Percentiles rank a stretch among this genome's conserved stretches.
phyloP scores from a whole-genome alignment of 768 basidiomycete genomes.

The Tephrocybe sp. region DNA sequence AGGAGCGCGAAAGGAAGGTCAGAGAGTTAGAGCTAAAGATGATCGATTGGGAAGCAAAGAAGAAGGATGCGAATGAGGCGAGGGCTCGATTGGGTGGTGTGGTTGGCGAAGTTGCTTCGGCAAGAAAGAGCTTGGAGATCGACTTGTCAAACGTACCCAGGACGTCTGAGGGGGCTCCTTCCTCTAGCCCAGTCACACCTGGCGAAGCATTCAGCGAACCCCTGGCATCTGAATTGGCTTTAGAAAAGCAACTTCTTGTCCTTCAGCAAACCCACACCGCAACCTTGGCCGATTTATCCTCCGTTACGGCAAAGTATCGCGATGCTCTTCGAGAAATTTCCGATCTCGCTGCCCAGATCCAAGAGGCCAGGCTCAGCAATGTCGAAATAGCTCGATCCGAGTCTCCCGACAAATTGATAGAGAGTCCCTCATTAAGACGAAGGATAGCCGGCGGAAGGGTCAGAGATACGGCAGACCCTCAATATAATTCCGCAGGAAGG shows the following conservation, averaged over 20 bases:
- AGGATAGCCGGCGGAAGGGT: constrained; percentile 50
- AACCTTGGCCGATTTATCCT: constrained; percentile 76
- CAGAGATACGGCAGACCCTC: constrained; percentile 48
- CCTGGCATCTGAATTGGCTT: constrained; percentile 34
- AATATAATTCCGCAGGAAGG: constrained; percentile 50
- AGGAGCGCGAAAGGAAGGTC: constrained; percentile 77
- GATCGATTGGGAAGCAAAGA: constrained; percentile 75
- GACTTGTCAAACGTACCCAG: constrained; percentile 31
- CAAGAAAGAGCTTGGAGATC: constrained; percentile 65
- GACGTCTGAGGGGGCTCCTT: constrained; percentile 11
- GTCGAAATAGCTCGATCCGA: constrained; percentile 33
- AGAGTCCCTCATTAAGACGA: constrained; percentile 45
- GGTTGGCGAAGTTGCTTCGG: constrained; percentile 69
- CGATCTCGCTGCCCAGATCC: constrained; percentile 89
- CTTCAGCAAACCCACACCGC: constrained; percentile 84
- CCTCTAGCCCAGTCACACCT: constrained; percentile 25
- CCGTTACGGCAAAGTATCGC: constrained; percentile 79
- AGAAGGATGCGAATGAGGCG: constrained; percentile 64
- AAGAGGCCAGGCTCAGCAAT: constrained; percentile 77
- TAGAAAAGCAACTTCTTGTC: constrained; percentile 64
- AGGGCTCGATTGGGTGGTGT: constrained; percentile 65
- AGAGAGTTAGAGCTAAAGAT: constrained; percentile 77
- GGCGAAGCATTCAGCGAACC: constrained; percentile 26
- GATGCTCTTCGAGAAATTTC: constrained; percentile 90
- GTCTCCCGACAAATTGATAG: constrained; percentile 45